Percentiles rank a stretch among this genome's conserved stretches.
Conservation (phyloP, 2,329 filamentous ascomycete species). For the Fusarium neocosmosporiellum region DNA sequence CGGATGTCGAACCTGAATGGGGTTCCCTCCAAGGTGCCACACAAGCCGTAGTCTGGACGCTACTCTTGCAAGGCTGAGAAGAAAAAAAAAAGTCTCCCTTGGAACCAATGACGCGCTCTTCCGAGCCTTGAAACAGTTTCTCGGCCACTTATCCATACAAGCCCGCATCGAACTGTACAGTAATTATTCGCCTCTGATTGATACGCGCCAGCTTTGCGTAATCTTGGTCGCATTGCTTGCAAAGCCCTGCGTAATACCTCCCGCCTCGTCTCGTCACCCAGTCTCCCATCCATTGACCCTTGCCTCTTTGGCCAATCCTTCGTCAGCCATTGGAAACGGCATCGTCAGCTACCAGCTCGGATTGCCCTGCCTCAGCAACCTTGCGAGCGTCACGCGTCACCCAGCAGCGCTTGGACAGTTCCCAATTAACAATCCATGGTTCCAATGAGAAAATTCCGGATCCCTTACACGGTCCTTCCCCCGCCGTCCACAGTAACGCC, state of each 20-base stretch:
- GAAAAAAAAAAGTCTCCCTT: constrained; percentile 3
- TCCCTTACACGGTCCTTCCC: constrained; percentile 89
- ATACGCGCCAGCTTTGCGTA: constrained; percentile 9
- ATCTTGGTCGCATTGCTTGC: neutral
- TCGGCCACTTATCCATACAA: constrained; percentile 6
- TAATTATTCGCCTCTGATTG: neutral
- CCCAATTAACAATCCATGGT: neutral
- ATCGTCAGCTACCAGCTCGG: constrained; percentile 7
- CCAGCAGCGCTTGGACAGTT: constrained; percentile 6
- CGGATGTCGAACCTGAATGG: constrained; percentile 1
- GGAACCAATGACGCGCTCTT: constrained; percentile 41
- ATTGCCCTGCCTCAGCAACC: neutral
- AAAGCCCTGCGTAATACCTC: neutral
- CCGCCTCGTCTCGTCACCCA: neutral
- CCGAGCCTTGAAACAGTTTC: constrained; percentile 11
- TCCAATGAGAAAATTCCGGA: constrained; percentile 79
- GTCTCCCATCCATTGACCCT: neutral
- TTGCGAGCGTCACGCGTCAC: neutral
- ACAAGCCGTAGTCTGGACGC: neutral
- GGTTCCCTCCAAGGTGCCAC: neutral
- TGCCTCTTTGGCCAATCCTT: constrained; percentile 24
- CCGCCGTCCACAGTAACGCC: constrained; percentile 82
- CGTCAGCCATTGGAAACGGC: constrained; percentile 33
- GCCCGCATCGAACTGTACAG: neutral
- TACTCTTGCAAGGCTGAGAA: constrained; percentile 29